Evolutionary conservation across 208 protist genomes (phyloP), one percentile per base, ranked within the genome.

Genomic region (Acanthamoeba royreba): DNA sequence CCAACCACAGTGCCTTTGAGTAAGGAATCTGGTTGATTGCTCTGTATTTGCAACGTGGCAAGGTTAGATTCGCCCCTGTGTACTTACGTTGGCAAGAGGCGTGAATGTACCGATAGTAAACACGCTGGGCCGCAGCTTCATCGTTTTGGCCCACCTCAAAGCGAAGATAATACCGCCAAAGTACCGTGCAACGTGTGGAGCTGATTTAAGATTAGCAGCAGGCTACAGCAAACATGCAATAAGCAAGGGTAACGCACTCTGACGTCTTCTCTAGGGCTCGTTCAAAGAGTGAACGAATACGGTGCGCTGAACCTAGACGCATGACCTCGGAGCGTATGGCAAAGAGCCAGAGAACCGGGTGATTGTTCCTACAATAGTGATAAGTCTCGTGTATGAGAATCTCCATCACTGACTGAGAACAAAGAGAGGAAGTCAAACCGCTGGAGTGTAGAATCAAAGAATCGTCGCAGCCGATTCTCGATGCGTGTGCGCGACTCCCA

Each of bases 301-400:
- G 79, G 33, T 88, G 79, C 22, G 79, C 79, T 31, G 79, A 88
- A 17, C 79, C 79, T 33, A 88, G 42, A 31, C 79, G 79, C 9
- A 88, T 38, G 46, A 88, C 79, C 35, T 88, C 79, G 9, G 79
- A 88, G 28, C 79, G 79, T 31, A 88, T 61, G 31, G 79, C 79
- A 9, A 88, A 88, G 19, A 88, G 49, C 79, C 79, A 88, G 33
- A 88, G 35, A 19, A 88, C 43, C 17, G 79, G 79, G 43, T 88
- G 47, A 31, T 61, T 81, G 8, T 81, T 33, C 22, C 58, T 69
- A 8, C 19, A 28, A n/a, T n/a, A 15, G 58, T 28, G n/a, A 8
- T 69, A 69, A 25, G 25, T 69, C 22, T 33, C 11, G 58, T 69
- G 9, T 9, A 25, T 69, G 9, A n/a, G n/a, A 28, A 15, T 69